Percentiles rank a stretch among this genome's conserved stretches.
phyloP scores from a whole-genome alignment of 2,329 filamentous ascomycete genomes.

The Aspergillus udagawae region DNA sequence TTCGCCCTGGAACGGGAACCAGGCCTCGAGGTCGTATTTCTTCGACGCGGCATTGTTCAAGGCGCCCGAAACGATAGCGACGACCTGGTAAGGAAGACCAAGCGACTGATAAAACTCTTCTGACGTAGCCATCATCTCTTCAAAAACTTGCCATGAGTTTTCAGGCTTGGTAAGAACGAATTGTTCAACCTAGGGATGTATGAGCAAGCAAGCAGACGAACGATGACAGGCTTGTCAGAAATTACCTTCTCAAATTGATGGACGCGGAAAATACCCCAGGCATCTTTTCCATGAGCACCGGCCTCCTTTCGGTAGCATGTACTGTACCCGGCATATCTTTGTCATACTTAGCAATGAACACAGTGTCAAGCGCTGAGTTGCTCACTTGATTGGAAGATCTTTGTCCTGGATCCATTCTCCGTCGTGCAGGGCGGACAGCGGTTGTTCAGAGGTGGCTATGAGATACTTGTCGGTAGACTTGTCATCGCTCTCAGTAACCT shows the following conservation, averaged over 20 bases:
- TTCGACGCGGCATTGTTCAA: conserved; percentile 85
- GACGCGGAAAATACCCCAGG: conserved; percentile 96
- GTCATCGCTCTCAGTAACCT: conserved; percentile 80
- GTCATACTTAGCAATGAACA: conserved; percentile 9
- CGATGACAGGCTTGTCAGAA: not conserved
- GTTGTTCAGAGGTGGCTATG: conserved; percentile 88
- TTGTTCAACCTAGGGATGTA: conserved; percentile 60
- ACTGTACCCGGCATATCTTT: conserved; percentile 75
- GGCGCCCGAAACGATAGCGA: conserved; percentile 93
- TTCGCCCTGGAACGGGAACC: conserved; percentile 93
- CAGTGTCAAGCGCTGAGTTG: not conserved
- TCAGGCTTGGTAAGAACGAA: conserved; percentile 80
- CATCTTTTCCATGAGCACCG: conserved; percentile 84
- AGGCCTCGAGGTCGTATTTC: conserved; percentile 94
- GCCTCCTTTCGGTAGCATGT: conserved; percentile 97
- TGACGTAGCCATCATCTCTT: conserved; percentile 84
- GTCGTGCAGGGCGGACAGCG: conserved; percentile 85
- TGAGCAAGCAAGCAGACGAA: conserved; percentile 7
- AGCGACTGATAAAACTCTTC: conserved; percentile 95
- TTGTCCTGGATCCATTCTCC: conserved; percentile 86
- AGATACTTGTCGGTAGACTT: conserved; percentile 81
- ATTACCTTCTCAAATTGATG: conserved; percentile 92
- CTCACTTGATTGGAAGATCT: conserved; percentile 81
- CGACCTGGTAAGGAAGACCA: conserved; percentile 82
- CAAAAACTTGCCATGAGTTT: conserved; percentile 88